These are phyloP conservation scores for Coemansia sp. DNA, from an alignment of 192 early-diverging fungal species.

Conservation along the genomic window DNA sequence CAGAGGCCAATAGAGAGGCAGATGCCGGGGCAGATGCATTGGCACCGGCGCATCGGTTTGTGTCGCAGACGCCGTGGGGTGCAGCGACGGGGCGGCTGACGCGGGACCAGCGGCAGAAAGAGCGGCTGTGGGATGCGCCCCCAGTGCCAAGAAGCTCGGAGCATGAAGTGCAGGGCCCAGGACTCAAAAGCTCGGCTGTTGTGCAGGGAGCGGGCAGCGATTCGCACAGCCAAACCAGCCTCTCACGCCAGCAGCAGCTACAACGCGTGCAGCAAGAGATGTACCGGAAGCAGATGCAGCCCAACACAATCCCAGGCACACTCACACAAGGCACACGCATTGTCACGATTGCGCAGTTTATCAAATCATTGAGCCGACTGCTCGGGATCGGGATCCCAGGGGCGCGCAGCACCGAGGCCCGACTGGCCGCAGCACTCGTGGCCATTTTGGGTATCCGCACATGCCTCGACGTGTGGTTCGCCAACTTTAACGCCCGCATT, in stretches of 20 bases:
- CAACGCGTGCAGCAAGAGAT: constrained; percentile 33
- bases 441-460: constrained; percentile 48
- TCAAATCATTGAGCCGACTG: constrained; percentile 40
- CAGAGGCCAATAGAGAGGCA: neutral
- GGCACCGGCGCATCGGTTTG: constrained; percentile 45
- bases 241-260: constrained; percentile 15
- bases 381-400: constrained; percentile 45
- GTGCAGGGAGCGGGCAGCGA: neutral
- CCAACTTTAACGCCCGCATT: constrained; percentile 51
- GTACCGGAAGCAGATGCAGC: constrained; percentile 40
- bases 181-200: neutral
- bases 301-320: constrained; percentile 34
- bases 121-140: constrained; percentile 45
- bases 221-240: neutral
- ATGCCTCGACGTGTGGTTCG: constrained; percentile 52
- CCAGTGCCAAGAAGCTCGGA: neutral
- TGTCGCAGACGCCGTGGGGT: constrained; percentile 53
- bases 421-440: constrained; percentile 34
- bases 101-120: constrained; percentile 41
- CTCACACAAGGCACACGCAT: constrained; percentile 35
- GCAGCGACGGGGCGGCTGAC: constrained; percentile 43
- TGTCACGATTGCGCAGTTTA: constrained; percentile 52
- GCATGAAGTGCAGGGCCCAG: constrained; percentile 7
- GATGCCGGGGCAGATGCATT: constrained; percentile 21
- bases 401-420: constrained; percentile 40